Conservation (phyloP, 202 grass and related monocot species). For the Dendrocalamus latiflorus region DNA sequence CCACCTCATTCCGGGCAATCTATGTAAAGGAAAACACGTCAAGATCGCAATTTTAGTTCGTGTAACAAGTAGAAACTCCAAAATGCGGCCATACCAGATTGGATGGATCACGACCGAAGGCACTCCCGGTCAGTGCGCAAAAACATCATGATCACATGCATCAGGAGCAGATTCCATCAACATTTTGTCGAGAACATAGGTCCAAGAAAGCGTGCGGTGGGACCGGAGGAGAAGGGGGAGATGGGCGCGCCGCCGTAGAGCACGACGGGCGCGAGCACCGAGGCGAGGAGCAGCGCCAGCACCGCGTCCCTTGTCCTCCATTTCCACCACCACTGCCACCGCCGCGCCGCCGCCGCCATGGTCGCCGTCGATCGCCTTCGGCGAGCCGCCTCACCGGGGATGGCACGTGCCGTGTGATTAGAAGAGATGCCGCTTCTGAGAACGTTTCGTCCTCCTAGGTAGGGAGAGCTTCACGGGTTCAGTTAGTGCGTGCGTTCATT, state of each 20-base stretch:
- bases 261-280: conserved; percentile 51
- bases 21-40: conserved; percentile 20
- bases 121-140: conserved; percentile 15
- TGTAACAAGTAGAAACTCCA: background rate
- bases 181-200: background rate
- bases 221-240: conserved; percentile 28
- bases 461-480: background rate
- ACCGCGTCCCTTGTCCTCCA: conserved; percentile 30
- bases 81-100: conserved; percentile 19
- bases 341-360: conserved; percentile 17
- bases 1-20: conserved; percentile 32
- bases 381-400: background rate
- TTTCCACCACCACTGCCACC: conserved; percentile 4
- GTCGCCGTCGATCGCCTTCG: background rate
- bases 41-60: background rate
- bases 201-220: conserved; percentile 24
- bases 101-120: background rate
- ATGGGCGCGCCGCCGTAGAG: conserved; percentile 43
- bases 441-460: background rate
- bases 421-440: background rate
- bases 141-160: background rate
- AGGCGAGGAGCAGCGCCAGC: conserved; percentile 43
- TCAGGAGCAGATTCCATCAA: background rate
- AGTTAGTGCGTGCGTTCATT: background rate
- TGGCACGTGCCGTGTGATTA: background rate